Conservation (phyloP, 768 basidiomycete species). For the Daedaleopsis sinensis region DNA sequence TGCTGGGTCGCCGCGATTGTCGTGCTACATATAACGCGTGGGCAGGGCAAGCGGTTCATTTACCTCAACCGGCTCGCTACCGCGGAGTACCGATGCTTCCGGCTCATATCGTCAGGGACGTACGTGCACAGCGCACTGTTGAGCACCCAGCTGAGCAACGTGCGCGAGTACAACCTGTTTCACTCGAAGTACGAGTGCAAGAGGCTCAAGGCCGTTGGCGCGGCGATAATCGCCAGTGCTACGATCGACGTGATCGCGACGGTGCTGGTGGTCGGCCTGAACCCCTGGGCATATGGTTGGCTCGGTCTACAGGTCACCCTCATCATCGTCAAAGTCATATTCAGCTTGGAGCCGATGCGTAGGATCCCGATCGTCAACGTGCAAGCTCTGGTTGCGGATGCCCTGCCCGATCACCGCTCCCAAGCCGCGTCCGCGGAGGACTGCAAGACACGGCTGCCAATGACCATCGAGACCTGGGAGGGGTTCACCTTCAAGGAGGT, state of each 20-base stretch:
- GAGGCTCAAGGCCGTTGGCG: not conserved
- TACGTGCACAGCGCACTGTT: conserved; percentile 8
- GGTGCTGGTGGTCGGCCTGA: conserved; percentile 8
- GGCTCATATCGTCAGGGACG: conserved; percentile 7
- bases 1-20: conserved; percentile 2
- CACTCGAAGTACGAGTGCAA: conserved; percentile 8
- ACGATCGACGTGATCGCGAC: conserved; percentile 9
- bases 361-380: conserved; percentile 4
- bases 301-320: not conserved
- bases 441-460: conserved; percentile 6
- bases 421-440: not conserved
- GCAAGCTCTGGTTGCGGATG: not conserved
- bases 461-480: not conserved
- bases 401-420: not conserved
- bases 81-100: conserved; percentile 12
- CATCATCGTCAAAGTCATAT: conserved; percentile 5
- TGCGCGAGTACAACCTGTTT: conserved; percentile 11
- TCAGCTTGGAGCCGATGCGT: conserved; percentile 10
- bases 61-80: conserved; percentile 4
- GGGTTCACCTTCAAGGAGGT: conserved; percentile 5
- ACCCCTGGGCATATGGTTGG: conserved; percentile 10
- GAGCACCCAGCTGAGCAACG: conserved; percentile 12
- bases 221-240: conserved; percentile 3
- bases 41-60: conserved; percentile 4
- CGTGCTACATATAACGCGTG: not conserved